These are phyloP conservation scores for Myriangium duriaei DNA, from an alignment of 2,329 filamentous ascomycete species.

Conservation along the genomic window DNA sequence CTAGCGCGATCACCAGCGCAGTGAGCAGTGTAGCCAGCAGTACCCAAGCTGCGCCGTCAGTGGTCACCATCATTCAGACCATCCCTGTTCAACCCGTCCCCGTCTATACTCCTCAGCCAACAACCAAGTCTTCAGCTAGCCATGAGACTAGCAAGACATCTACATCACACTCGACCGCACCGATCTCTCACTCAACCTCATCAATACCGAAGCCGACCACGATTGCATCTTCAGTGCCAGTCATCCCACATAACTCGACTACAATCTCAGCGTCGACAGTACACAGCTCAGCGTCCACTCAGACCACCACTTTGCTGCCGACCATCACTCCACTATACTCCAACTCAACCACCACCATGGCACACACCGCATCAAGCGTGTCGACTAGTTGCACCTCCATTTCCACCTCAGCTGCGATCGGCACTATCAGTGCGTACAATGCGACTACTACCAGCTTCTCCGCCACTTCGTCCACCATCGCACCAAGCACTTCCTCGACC, in stretches of 20 bases:
- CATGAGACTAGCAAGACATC: background rate
- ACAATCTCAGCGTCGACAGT: background rate
- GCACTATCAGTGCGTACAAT: background rate
- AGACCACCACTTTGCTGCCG: background rate
- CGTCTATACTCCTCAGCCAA: conserved; percentile 3
- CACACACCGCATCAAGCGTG: background rate
- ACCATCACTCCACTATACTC: background rate
- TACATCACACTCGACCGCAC: background rate
- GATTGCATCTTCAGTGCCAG: background rate
- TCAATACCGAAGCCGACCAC: background rate
- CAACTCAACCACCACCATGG: background rate
- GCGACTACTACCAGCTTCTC: background rate
- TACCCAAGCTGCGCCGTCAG: conserved; percentile 1
- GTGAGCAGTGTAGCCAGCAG: background rate
- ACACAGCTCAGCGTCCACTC: background rate
- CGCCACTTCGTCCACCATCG: background rate
- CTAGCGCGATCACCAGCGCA: too few relatives aligned
- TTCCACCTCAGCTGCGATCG: background rate
- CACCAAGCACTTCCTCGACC: conserved; percentile 2
- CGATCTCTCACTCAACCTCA: background rate
- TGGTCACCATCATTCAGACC: conserved; percentile 5
- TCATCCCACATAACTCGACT: conserved; percentile 1
- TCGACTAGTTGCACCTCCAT: background rate
- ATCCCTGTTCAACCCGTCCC: conserved; percentile 3
- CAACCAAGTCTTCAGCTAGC: background rate